Conservation (phyloP, 371 early-diverging fungal genomes). For the Furculomyces boomerangus region DNA sequence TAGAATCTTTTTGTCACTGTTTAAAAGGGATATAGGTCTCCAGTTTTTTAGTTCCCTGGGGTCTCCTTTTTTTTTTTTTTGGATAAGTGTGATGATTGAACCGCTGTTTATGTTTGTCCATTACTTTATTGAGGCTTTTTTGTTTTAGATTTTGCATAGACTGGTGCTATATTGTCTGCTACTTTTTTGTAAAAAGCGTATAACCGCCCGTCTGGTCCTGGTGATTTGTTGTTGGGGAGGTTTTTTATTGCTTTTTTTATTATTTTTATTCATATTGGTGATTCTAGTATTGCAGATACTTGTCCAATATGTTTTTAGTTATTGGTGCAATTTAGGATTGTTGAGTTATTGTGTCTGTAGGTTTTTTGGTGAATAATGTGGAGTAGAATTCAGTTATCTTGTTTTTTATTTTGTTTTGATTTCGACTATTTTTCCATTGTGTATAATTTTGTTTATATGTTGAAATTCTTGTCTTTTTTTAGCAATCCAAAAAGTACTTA, state of each 20-base stretch:
- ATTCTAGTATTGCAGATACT: background rate
- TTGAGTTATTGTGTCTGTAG: background rate
- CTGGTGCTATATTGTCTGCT: background rate
- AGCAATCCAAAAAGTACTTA: background rate
- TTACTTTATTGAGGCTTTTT: background rate
- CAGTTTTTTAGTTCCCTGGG: constrained; percentile 4
- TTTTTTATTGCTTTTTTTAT: background rate
- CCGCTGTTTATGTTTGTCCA: background rate
- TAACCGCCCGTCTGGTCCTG: constrained; percentile 4
- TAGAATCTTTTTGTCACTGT: constrained; percentile 5
- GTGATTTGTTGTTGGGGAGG: constrained; percentile 2
- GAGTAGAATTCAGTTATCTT: background rate
- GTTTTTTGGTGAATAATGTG: background rate
- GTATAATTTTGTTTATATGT: background rate
- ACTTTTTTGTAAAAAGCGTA: background rate
- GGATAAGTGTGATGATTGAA: background rate
- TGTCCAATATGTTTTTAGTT: background rate
- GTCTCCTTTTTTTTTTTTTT: constrained; percentile 7
- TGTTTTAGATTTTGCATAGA: background rate
- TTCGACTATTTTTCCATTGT: background rate
- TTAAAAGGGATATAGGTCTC: constrained; percentile 4
- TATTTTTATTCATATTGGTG: background rate
- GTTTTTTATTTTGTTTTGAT: background rate
- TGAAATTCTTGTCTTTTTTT: background rate
- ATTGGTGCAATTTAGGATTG: background rate